phyloP scores from a whole-genome alignment of 2,329 filamentous ascomycete genomes.

The Cephalotrichum gorgonifer region DNA sequence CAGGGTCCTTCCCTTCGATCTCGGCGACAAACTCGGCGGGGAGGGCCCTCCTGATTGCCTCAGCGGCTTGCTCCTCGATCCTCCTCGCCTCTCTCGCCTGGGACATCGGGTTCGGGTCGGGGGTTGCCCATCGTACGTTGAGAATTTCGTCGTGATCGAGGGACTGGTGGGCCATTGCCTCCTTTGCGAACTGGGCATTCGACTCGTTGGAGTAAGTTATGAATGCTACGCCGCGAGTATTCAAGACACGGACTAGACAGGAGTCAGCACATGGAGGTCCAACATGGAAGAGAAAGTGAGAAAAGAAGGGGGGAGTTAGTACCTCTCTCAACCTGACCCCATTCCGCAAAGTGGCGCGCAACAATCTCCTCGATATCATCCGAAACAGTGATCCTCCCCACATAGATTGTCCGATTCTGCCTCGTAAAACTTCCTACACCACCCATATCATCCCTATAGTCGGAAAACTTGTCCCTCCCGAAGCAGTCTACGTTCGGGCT shows the following conservation, averaged over 20 bases:
- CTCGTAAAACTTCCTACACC: constrained; percentile 90
- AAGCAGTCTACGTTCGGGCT: constrained; percentile 95
- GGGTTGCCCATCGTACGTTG: constrained; percentile 94
- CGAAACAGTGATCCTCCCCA: constrained; percentile 87
- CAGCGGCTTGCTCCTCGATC: constrained; percentile 92
- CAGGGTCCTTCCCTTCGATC: constrained; percentile 82
- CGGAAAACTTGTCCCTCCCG: constrained; percentile 80
- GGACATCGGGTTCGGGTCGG: constrained; percentile 90
- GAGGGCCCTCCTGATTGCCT: constrained; percentile 78
- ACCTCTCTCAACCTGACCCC: constrained; percentile 81
- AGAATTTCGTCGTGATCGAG: constrained; percentile 87
- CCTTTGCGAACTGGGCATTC: constrained; percentile 83
- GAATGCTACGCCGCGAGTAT: constrained; percentile 82
- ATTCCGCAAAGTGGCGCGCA: constrained; percentile 89
- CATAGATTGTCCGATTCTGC: constrained; percentile 87
- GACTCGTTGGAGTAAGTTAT: constrained; percentile 89
- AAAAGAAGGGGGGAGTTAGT: constrained; percentile 14
- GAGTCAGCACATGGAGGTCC: background rate
- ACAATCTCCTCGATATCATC: constrained; percentile 98
- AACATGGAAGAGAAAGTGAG: background rate
- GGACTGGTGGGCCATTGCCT: constrained; percentile 91
- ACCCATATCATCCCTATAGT: constrained; percentile 96
- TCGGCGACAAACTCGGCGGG: constrained; percentile 88
- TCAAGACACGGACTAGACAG: constrained; percentile 60
- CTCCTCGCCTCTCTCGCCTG: constrained; percentile 81